Evolutionary conservation across 306 rosid species (phyloP).

Genomic region (Ceratonia siliqua): DNA sequence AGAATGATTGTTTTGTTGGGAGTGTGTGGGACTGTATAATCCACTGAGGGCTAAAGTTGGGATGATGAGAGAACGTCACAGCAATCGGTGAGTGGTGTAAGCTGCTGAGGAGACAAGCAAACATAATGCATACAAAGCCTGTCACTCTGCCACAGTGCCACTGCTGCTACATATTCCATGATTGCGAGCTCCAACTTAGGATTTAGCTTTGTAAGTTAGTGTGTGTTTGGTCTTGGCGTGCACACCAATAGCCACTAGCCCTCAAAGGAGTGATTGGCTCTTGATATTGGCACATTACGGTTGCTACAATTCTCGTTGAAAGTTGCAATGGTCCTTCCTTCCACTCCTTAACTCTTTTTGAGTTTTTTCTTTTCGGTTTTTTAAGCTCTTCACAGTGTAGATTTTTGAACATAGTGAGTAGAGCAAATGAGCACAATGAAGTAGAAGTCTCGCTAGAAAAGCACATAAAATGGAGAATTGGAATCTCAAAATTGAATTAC

Average conservation of each 20-base stretch:
- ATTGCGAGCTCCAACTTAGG: constrained; percentile 48
- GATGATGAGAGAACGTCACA: constrained; percentile 44
- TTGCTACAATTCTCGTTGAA: constrained; percentile 6
- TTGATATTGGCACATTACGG: constrained; percentile 26
- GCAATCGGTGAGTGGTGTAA: constrained; percentile 44
- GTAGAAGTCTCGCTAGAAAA: constrained; percentile 25
- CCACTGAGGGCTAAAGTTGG: constrained; percentile 51
- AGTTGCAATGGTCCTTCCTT: neutral
- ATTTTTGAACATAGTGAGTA: neutral
- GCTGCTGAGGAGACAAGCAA: constrained; percentile 68
- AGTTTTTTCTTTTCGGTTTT: constrained; percentile 13
- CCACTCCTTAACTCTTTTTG: neutral
- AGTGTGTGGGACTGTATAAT: constrained; percentile 43
- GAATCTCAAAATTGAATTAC: constrained; percentile 40
- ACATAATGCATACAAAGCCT: constrained; percentile 50
- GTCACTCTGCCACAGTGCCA: constrained; percentile 42
- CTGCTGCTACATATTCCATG: constrained; percentile 21
- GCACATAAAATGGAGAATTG: constrained; percentile 39
- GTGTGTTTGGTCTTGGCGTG: constrained; percentile 46
- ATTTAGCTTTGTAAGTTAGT: constrained; percentile 38
- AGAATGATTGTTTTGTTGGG: constrained; percentile 42
- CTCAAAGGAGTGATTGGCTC: constrained; percentile 26
- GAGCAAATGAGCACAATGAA: constrained; percentile 25
- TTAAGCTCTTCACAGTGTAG: neutral
- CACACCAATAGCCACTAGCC: constrained; percentile 29